These are phyloP conservation scores for Ogataea wickerhamii DNA, from an alignment of 805 yeast species.

Conservation along the genomic window DNA sequence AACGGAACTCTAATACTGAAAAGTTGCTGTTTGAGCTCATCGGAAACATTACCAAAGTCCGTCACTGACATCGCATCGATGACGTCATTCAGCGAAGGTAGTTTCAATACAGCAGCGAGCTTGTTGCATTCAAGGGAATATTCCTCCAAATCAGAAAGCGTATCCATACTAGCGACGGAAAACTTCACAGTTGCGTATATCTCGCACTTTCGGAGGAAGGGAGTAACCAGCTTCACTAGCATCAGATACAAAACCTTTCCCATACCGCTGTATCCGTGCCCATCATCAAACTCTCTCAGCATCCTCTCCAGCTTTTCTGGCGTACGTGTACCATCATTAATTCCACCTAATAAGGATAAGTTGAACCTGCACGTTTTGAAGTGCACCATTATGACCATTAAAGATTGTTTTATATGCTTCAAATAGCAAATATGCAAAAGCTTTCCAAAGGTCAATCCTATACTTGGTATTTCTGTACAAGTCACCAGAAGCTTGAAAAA, in stretches of 20 bases:
- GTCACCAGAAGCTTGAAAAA: conserved; percentile 52
- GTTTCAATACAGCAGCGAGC: conserved; percentile 46
- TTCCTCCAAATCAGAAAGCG: conserved; percentile 20
- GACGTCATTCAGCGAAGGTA: conserved; percentile 38
- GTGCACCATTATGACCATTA: conserved; percentile 24
- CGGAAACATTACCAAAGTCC: conserved; percentile 11
- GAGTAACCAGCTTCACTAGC: conserved; percentile 53
- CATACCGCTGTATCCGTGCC: conserved; percentile 24
- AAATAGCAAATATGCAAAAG: conserved; percentile 47
- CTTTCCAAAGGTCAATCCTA: conserved; percentile 44
- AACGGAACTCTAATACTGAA: conserved; percentile 40
- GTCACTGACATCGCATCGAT: conserved; percentile 11
- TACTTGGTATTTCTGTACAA: conserved; percentile 43
- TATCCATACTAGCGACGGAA: conserved; percentile 39
- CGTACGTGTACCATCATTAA: conserved; percentile 11
- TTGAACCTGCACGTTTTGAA: conserved; percentile 9
- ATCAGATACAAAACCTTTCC: conserved; percentile 47
- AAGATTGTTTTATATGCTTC: conserved; percentile 50
- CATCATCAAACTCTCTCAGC: conserved; percentile 26
- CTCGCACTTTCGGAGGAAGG: conserved; percentile 61
- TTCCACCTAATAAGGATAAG: conserved; percentile 6
- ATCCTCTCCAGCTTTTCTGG: conserved; percentile 14
- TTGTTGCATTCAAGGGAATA: conserved; percentile 49
- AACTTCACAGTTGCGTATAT: conserved; percentile 53
- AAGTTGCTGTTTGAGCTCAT: conserved; percentile 10